Evolutionary conservation across 805 yeast species (phyloP).

Genomic region (Metahyphopichia silvanorum): DNA sequence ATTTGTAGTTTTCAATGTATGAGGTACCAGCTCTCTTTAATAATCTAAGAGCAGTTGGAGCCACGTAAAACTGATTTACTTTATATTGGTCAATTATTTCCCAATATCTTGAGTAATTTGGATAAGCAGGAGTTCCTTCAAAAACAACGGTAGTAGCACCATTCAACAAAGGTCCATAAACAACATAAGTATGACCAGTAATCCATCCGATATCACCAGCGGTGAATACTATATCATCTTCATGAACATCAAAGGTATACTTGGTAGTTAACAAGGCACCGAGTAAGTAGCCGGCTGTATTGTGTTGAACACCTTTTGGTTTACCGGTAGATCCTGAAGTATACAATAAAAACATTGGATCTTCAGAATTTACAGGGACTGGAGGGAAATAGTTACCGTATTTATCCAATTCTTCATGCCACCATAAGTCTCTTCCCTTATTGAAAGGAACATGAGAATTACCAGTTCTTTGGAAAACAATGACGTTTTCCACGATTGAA

Average conservation of each 20-base stretch:
- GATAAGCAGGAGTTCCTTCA: slow-evolving; percentile 98
- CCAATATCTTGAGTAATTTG: slow-evolving; percentile 95
- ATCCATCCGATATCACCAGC: slow-evolving; percentile 99
- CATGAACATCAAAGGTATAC: slow-evolving; percentile 90
- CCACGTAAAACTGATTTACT: slow-evolving; percentile 96
- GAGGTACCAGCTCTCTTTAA: slow-evolving; percentile 86
- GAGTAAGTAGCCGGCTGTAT: slow-evolving; percentile 90
- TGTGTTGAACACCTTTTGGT: slow-evolving; percentile 97
- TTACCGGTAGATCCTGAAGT: slow-evolving; percentile 98
- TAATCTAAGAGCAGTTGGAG: slow-evolving; percentile 95
- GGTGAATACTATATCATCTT: slow-evolving; percentile 84
- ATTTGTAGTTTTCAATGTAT: slow-evolving; percentile 75
- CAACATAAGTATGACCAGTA: slow-evolving; percentile 95
- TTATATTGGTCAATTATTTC: slow-evolving; percentile 87
- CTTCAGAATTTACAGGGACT: slow-evolving; percentile 83
- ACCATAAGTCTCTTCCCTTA: slow-evolving; percentile 85
- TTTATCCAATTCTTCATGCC: slow-evolving; percentile 86
- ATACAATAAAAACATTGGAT: slow-evolving; percentile 91
- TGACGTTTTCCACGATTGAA: slow-evolving; percentile 74
- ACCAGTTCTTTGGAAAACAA: slow-evolving; percentile 89
- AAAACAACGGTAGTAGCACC: slow-evolving; percentile 93
- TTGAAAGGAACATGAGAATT: slow-evolving; percentile 66
- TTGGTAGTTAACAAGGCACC: slow-evolving; percentile 91
- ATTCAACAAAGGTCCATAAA: slow-evolving; percentile 83
- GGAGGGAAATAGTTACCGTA: slow-evolving; percentile 87